Conservation (phyloP, 1,284 basidiomycete species). For the Quambalaria eucalypti region DNA sequence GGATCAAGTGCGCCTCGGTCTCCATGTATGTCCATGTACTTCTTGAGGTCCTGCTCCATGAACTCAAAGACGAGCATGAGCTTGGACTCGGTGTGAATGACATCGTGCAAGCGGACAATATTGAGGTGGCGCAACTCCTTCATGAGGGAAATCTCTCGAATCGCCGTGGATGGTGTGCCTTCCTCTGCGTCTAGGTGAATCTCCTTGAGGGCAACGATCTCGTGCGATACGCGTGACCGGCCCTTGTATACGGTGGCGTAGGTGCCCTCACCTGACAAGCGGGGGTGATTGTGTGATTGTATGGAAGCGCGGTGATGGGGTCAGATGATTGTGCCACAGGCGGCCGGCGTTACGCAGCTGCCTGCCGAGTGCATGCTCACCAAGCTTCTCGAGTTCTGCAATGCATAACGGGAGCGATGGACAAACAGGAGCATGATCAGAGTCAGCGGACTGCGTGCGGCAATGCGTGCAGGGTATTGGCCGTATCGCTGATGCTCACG, state of each 20-base stretch:
- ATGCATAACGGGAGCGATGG: neutral
- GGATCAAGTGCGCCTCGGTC: constrained; percentile 89
- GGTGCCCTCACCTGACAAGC: constrained; percentile 39
- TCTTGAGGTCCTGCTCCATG: constrained; percentile 96
- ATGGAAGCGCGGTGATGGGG: neutral
- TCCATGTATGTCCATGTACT: constrained; percentile 98
- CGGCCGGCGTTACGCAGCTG: too few relatives aligned
- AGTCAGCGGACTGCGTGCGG: neutral
- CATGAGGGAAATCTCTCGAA: constrained; percentile 91
- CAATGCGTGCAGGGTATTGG: neutral
- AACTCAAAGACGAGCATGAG: constrained; percentile 98
- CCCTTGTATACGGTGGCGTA: constrained; percentile 47
- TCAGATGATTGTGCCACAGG: neutral
- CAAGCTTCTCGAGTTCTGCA: constrained; percentile 43
- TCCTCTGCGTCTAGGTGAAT: constrained; percentile 93
- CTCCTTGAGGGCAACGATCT: constrained; percentile 61
- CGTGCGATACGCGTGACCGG: constrained; percentile 40
- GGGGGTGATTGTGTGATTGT: too few relatives aligned
- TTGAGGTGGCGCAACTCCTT: constrained; percentile 92
- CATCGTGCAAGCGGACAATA: constrained; percentile 91
- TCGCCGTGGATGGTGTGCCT: constrained; percentile 86
- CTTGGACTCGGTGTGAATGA: constrained; percentile 89
- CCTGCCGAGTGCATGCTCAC: too few relatives aligned
- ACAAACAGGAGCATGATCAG: neutral
- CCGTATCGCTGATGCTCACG: constrained; percentile 15